phyloP scores from a whole-genome alignment of 192 early-diverging fungal species.

The Coemansia sp. region DNA sequence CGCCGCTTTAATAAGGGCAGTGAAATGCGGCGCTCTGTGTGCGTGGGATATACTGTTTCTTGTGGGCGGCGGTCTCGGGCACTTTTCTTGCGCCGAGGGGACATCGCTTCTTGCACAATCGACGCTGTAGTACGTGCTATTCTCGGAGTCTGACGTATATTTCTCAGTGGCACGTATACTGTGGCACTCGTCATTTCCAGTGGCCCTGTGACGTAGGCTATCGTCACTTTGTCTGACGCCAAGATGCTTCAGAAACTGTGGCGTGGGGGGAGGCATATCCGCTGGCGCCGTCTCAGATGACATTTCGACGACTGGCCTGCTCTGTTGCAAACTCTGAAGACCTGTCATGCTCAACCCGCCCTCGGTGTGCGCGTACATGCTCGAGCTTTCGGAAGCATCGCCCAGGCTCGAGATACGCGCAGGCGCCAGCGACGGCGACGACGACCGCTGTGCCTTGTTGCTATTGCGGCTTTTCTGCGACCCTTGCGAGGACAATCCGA shows the following conservation, averaged over 20 bases:
- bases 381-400: background rate
- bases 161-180: background rate
- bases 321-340: background rate
- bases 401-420: background rate
- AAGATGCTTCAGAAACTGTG: constrained; percentile 21
- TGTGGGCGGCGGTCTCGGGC: background rate
- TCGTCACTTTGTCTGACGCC: constrained; percentile 6
- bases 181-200: background rate
- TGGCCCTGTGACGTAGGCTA: background rate
- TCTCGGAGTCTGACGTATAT: background rate
- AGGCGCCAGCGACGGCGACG: background rate
- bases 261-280: constrained; percentile 11
- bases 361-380: constrained; percentile 1
- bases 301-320: constrained; percentile 1
- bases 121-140: background rate
- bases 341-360: background rate
- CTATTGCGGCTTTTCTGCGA: background rate
- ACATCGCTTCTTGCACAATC: background rate
- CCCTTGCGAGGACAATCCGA: background rate
- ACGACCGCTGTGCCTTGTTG: background rate
- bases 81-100: background rate
- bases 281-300: constrained; percentile 7
- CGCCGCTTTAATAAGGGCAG: constrained; percentile 20
- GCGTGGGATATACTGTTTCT: background rate
- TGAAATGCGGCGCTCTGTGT: constrained; percentile 9